Conservation (phyloP, 2,329 filamentous ascomycete genomes). For the Orbilia blumenaviensis region DNA sequence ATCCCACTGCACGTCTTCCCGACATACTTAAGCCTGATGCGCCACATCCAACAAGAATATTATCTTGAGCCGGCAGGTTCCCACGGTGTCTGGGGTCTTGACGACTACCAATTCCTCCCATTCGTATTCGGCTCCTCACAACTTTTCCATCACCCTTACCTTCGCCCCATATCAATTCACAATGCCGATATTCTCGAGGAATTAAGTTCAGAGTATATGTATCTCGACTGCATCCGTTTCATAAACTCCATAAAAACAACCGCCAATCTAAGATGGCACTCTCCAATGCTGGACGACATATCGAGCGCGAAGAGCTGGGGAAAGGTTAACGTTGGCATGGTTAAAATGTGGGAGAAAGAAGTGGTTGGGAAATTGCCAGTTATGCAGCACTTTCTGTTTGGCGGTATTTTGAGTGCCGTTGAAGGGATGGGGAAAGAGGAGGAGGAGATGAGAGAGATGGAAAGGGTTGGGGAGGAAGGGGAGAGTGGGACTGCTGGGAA, state of each 20-base stretch:
- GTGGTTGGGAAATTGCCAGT: slow-evolving; percentile 93
- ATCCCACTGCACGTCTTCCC: slow-evolving; percentile 81
- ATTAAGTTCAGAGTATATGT: slow-evolving; percentile 82
- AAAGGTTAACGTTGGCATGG: slow-evolving; percentile 95
- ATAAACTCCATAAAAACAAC: slow-evolving; percentile 97
- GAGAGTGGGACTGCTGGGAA: slow-evolving; percentile 58
- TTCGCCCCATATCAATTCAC: slow-evolving; percentile 83
- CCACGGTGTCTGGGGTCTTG: slow-evolving; percentile 96
- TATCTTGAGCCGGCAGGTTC: slow-evolving; percentile 97
- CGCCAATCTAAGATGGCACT: slow-evolving; percentile 93
- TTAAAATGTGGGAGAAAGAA: slow-evolving; percentile 94
- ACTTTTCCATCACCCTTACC: slow-evolving; percentile 81
- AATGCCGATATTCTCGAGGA: slow-evolving; percentile 88
- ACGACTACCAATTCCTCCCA: slow-evolving; percentile 96
- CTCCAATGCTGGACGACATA: slow-evolving; percentile 98
- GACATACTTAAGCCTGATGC: slow-evolving; percentile 86
- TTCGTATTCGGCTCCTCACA: slow-evolving; percentile 95
- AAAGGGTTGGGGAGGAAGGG: slow-evolving; percentile 60
- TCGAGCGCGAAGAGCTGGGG: slow-evolving; percentile 86
- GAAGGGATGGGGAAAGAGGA: slow-evolving; percentile 79
- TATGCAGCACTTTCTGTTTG: slow-evolving; percentile 98
- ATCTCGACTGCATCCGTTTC: slow-evolving; percentile 90
- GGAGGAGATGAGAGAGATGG: slow-evolving; percentile 64
- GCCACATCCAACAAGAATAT: slow-evolving; percentile 85
- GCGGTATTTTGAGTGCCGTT: slow-evolving; percentile 79